These are phyloP conservation scores for Cystobasidium slooffiae DNA, from an alignment of 1,284 basidiomycete species.

Conservation along the genomic window DNA sequence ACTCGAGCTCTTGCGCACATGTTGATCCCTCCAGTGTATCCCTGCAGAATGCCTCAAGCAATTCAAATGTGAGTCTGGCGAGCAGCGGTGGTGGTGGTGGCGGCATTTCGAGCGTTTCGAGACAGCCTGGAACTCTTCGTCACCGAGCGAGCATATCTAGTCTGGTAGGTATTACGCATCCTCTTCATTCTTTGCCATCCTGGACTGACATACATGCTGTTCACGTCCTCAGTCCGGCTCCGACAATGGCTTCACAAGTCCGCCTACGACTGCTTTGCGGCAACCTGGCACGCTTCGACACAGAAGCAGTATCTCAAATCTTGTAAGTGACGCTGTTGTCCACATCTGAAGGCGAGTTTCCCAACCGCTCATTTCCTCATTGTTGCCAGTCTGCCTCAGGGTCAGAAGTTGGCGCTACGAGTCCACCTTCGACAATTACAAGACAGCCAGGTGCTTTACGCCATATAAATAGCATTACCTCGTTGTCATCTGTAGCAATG, in stretches of 20 bases:
- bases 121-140: conserved; percentile 6
- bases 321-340: not conserved
- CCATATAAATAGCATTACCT: conserved; percentile 22
- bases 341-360: not conserved
- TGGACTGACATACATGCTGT: not conserved
- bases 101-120: not conserved
- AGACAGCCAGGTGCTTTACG: conserved; percentile 4
- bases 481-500: conserved; percentile 19
- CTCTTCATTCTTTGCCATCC: not conserved
- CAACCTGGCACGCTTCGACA: conserved; percentile 24
- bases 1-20: not conserved
- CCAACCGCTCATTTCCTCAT: not conserved
- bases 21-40: not conserved
- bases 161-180: not conserved
- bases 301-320: conserved; percentile 18
- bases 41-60: conserved; percentile 10
- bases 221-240: not conserved
- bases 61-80: not conserved
- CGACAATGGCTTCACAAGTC: not conserved
- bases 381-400: not conserved
- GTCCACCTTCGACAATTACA: not conserved
- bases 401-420: not conserved
- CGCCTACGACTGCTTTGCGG: not conserved
- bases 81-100: conserved; percentile 2
- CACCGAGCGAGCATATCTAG: conserved; percentile 12